Base-by-base conservation (phyloP, 2,329 filamentous ascomycete species). In the Sclerotinia borealis region DNA sequence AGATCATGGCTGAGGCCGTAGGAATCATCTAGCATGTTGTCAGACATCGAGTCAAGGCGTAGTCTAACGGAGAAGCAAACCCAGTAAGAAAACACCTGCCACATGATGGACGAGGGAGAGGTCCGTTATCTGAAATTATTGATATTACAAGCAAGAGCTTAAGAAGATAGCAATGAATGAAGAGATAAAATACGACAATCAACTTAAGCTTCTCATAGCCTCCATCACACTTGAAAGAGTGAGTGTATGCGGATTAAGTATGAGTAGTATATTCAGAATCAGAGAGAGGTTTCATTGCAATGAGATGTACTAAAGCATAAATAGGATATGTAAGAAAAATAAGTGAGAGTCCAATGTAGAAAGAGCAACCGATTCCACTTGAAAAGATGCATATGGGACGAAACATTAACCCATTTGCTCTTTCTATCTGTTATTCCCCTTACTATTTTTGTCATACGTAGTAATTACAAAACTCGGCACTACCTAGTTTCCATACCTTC, bases 11-110 rank as follows among this genome's bases (percentile, higher is more conserved):
- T 9, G 60, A 56, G 34, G 25, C n/a, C 29, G 51, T 48, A 9
- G 60, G 60, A 31, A 62, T 55, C 60, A 62, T 62, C 60, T 62
- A 48, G 31, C 13, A 34, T 22, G 8, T 56, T 52, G 50, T 76
- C 76, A 45, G 85, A 74, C 65, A 83, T 76, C 90, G 90, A 93
- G 25, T 6, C 13, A 43, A 39, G 76, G 60, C 37, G 70, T 69
- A 10, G 69, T 65, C 11, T 70, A 64, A 17, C 67, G 67, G 17
- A 69, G 39, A 3, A 72, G 60, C 67, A 68, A 72, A 39, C 72
- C 70, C 5, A 73, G 65, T 73, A 73, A 73, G 59, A 84, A 78
- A 63, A 83, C 71, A 68, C n/a, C n/a, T 52, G 45, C 36, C 36
- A 43, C 59, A 61, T 61, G n/a, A n/a, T 52, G 27, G 10, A 7